Conservation (phyloP, 1,139 yeast species). For the Casaregolazyma suthepensis region DNA sequence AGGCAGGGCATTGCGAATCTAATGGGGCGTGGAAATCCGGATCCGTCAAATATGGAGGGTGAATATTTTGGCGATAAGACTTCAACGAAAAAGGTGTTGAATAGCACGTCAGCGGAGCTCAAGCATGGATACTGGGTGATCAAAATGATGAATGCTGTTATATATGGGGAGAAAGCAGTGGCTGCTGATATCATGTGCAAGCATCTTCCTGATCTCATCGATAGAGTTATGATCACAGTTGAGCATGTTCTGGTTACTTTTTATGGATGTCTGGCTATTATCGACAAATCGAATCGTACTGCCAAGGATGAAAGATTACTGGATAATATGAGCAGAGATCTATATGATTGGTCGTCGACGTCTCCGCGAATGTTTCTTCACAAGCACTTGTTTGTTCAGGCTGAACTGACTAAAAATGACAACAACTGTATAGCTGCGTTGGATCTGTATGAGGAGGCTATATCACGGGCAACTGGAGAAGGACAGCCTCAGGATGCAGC, state of each 20-base stretch:
- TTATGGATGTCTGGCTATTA: constrained; percentile 27
- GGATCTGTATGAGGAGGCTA: constrained; percentile 45
- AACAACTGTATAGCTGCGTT: constrained; percentile 36
- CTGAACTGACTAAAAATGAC: constrained; percentile 28
- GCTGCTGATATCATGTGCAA: constrained; percentile 25
- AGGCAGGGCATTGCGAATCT: constrained; percentile 24
- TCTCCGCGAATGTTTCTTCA: constrained; percentile 38
- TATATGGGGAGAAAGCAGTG: constrained; percentile 23
- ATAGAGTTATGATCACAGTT: constrained; percentile 25
- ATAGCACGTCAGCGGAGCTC: constrained; percentile 18
- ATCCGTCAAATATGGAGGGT: constrained; percentile 25
- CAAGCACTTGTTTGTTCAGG: constrained; percentile 35
- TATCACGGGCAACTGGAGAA: constrained; percentile 35
- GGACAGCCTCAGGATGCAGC: constrained; percentile 41
- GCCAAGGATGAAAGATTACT: constrained; percentile 20
- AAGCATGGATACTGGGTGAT: constrained; percentile 25
- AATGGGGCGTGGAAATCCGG: constrained; percentile 23
- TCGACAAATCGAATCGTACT: constrained; percentile 20
- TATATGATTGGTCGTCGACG: constrained; percentile 35
- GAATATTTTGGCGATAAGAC: constrained; percentile 19
- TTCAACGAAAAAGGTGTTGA: constrained; percentile 14
- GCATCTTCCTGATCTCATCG: constrained; percentile 23
- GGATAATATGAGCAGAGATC: constrained; percentile 23
- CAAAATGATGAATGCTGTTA: constrained; percentile 24
- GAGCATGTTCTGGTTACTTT: constrained; percentile 28